phyloP scores from a whole-genome alignment of 1,284 basidiomycete genomes.

The Moesziomyces aphidis region DNA sequence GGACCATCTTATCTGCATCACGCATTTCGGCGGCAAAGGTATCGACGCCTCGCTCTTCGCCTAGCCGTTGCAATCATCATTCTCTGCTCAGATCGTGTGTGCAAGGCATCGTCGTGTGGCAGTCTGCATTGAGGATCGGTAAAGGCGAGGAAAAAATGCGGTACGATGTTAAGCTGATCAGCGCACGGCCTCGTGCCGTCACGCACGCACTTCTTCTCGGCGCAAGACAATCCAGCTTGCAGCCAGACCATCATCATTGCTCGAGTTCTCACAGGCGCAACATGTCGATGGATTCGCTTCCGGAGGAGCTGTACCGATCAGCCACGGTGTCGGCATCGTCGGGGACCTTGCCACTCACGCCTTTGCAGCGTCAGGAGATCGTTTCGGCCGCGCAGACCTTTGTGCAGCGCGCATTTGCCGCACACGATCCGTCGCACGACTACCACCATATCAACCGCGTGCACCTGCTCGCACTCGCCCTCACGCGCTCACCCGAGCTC shows the following conservation, averaged over 20 bases:
- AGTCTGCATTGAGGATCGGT: no score
- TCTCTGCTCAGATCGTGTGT: not conserved
- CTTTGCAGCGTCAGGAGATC: conserved; percentile 8
- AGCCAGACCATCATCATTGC: not conserved
- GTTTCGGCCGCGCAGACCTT: conserved; percentile 19
- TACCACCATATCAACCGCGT: conserved; percentile 88
- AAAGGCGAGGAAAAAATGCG: not conserved
- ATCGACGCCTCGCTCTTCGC: conserved; percentile 46
- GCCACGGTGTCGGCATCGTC: not conserved
- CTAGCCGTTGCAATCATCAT: conserved; percentile 3
- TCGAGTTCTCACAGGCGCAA: not conserved
- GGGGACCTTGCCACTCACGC: not conserved
- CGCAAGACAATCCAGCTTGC: no score
- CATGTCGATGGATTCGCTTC: conserved; percentile 14
- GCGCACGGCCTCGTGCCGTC: not conserved
- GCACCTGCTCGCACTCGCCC: conserved; percentile 77
- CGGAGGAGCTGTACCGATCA: not conserved
- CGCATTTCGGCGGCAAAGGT: conserved; percentile 39
- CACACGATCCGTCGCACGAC: conserved; percentile 91
- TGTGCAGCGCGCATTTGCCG: conserved; percentile 73
- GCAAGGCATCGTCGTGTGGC: no score
- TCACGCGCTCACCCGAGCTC: conserved; percentile 72
- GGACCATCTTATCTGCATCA: conserved; percentile 50
- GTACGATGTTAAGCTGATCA: not conserved
- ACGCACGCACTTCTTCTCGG: not conserved